Evolutionary conservation across 1,284 basidiomycete genomes (phyloP), one percentile per base, ranked within the genome.

Genomic region (Melampsora abietis-canadensis): DNA sequence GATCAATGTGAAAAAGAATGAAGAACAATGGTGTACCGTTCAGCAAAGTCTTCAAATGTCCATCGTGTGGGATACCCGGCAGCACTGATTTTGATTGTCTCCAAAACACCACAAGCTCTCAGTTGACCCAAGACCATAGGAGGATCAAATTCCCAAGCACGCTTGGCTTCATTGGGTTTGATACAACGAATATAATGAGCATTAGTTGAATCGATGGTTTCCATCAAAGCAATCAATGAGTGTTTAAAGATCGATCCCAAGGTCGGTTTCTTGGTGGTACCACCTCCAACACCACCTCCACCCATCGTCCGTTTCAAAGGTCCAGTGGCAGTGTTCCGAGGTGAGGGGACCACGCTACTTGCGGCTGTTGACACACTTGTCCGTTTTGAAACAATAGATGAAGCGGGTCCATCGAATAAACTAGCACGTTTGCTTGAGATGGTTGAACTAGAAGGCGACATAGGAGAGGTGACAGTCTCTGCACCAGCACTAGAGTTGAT

Each of bases 101-200:
- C 96, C 66, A 99, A 86, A 63, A 99, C 96, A 89, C 96, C 96
- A 83, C 96, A 99, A 75, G 96, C 96, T 62, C 96, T 88, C 48
- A 99, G 85, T 82, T 99, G 96, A 44, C 92, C 90, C 51, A 99
- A 84, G 19, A 99, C 95, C 82, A 98, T 94, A 79, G 95, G 92
- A 31, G 95, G 92, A 73, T 92, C 89, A 79, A 98, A 94, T 81
- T 94, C 92, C 96, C 96, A 99, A 24, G 96, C 94, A 76, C 87
- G 88, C 84, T 98, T 99, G 77, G 88, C 87, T 81, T 98, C 96
- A 82, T 99, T 99, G 1, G 96, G 96, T 83, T 99, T 99, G 86
- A 99, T 98, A 83, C 96, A 99, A 69, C 96, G 89, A 80, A 99
- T 99, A 82, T 99, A 99, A 82, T 99, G 96, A 1, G 97, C 96